phyloP scores from a whole-genome alignment of 1,139 yeast species.

The Yarrowia galli region DNA sequence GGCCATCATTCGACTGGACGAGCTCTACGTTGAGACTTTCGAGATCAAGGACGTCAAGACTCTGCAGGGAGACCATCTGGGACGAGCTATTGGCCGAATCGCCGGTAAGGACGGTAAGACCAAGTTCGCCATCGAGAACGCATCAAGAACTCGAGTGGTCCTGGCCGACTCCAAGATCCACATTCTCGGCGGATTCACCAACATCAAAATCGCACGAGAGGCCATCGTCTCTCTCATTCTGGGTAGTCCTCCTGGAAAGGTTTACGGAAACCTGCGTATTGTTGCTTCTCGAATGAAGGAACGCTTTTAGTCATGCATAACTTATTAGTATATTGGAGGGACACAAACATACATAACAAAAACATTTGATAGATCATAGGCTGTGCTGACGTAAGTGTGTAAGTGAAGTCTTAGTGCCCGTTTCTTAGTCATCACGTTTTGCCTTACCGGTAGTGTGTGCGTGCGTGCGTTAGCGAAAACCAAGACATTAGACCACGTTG shows the following conservation, averaged over 20 bases:
- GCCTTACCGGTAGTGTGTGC: background rate
- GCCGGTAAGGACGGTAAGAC: constrained; percentile 99
- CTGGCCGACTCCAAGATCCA: constrained; percentile 96
- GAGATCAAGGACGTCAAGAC: constrained; percentile 97
- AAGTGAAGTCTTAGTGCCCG: too few relatives aligned
- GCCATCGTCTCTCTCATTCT: constrained; percentile 92
- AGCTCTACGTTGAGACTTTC: constrained; percentile 93
- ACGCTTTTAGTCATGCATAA: constrained; percentile 62
- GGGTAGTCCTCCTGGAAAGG: constrained; percentile 99
- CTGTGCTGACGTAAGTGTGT: background rate
- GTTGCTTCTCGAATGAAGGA: constrained; percentile 98
- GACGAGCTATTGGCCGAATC: constrained; percentile 98
- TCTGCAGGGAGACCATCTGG: constrained; percentile 91
- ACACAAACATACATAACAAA: constrained; percentile 15
- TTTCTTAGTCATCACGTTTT: too few relatives aligned
- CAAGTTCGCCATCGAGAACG: constrained; percentile 96
- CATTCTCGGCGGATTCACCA: constrained; percentile 95
- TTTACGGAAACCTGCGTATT: constrained; percentile 94
- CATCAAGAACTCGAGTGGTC: constrained; percentile 96
- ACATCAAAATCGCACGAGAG: constrained; percentile 96
- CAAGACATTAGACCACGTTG: too few relatives aligned
- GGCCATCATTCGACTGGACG: constrained; percentile 91
- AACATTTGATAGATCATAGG: constrained; percentile 44
- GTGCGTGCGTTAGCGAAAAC: too few relatives aligned
- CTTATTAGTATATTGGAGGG: constrained; percentile 26